Percentiles rank a stretch among this genome's conserved stretches.
These are phyloP conservation scores for Corymbia maculata DNA, from an alignment of 345 rosid genomes.

Conservation along the genomic window DNA sequence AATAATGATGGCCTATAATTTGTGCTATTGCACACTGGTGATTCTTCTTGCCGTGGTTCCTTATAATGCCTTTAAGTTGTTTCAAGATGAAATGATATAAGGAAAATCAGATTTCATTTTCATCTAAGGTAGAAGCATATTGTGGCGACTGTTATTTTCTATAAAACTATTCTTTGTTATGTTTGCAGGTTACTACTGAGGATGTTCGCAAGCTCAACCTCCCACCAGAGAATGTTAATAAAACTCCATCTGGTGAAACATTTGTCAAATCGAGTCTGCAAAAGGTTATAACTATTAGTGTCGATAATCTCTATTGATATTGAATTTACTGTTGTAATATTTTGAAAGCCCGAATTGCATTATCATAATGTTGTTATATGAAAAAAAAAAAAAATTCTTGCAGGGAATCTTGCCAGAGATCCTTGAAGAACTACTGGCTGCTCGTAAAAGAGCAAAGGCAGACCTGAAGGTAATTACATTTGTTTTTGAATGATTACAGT, in stretches of 20 bases:
- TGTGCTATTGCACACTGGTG: constrained; percentile 96
- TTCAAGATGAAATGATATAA: background rate
- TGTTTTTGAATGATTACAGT: background rate
- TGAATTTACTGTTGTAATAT: background rate
- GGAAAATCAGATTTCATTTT: background rate
- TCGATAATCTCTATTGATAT: background rate
- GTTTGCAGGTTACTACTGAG: constrained; percentile 73
- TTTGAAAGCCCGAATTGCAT: background rate
- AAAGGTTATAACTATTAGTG: constrained; percentile 38
- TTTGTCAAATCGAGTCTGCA: constrained; percentile 83
- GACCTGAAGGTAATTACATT: constrained; percentile 64
- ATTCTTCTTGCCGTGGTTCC: constrained; percentile 5
- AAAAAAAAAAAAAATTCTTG: background rate
- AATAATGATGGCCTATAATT: constrained; percentile 99
- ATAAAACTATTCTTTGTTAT: background rate
- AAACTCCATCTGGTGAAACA: constrained; percentile 90
- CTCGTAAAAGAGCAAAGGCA: constrained; percentile 95
- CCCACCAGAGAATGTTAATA: constrained; percentile 72
- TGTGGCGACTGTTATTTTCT: background rate
- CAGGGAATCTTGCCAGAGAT: constrained; percentile 99
- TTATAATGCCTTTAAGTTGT: background rate
- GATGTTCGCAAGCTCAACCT: constrained; percentile 78
- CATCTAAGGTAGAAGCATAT: background rate
- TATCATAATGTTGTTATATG: background rate
- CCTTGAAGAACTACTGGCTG: constrained; percentile 84